Percentiles rank a stretch among this genome's conserved stretches.
These are phyloP conservation scores for Typha latifolia DNA, from an alignment of 176 grass and related monocot genomes.

Conservation along the genomic window DNA sequence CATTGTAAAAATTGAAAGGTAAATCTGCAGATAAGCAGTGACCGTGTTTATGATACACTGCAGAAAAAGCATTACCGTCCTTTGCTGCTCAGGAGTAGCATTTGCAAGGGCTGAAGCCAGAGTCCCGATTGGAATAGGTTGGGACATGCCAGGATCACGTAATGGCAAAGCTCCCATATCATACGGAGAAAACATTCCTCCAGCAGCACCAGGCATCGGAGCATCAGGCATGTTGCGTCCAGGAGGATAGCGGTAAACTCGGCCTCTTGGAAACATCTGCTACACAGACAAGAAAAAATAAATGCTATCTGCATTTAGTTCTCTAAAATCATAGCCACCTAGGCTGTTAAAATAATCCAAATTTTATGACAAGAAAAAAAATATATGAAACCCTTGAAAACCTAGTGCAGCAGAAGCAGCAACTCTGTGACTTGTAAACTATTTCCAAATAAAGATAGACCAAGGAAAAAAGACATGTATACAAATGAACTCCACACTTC, in stretches of 20 bases:
- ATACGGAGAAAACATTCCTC: conserved; percentile 42
- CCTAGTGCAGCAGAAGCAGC: not conserved
- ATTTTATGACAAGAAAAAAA: not conserved
- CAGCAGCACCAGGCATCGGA: conserved; percentile 35
- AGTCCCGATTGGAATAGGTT: conserved; percentile 47
- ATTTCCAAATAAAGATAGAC: too few species aligned
- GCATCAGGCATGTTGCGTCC: conserved; percentile 38
- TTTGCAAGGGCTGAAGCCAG: conserved; percentile 84
- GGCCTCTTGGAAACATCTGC: conserved; percentile 70
- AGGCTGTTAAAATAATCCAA: not conserved
- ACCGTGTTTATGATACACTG: too few species aligned
- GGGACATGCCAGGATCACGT: conserved; percentile 39
- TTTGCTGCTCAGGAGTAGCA: conserved; percentile 61
- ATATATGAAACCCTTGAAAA: not conserved
- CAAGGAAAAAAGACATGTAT: too few species aligned
- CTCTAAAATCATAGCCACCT: not conserved
- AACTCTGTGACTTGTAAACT: too few species aligned
- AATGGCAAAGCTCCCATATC: conserved; percentile 50
- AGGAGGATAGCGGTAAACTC: conserved; percentile 45
- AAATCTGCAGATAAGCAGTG: too few species aligned
- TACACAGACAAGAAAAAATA: not conserved
- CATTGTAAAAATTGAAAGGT: too few species aligned
- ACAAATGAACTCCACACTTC: too few species aligned
- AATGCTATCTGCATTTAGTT: not conserved
- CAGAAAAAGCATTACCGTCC: conserved; percentile 30